These are phyloP conservation scores for Exophiala mesophila DNA, from an alignment of 2,329 filamentous ascomycete species.

Conservation along the genomic window DNA sequence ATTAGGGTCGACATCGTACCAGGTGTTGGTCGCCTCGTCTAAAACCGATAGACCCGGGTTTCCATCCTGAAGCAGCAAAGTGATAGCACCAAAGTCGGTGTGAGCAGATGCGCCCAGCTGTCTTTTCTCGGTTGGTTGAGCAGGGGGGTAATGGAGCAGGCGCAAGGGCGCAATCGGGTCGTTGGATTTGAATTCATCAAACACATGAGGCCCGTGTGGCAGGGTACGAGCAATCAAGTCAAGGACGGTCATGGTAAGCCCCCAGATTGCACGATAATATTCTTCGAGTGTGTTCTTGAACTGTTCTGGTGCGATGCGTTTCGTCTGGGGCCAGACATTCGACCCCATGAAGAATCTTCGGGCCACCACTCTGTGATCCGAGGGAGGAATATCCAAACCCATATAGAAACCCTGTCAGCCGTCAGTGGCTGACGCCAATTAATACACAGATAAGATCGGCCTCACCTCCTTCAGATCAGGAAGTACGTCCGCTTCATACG, in stretches of 20 bases:
- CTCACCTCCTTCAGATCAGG: slow-evolving; percentile 31
- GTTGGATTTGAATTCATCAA: slow-evolving; percentile 28
- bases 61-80: slow-evolving; percentile 50
- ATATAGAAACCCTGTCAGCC: slow-evolving; percentile 36
- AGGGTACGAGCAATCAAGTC: slow-evolving; percentile 16
- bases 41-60: slow-evolving; percentile 50
- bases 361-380: slow-evolving; percentile 38
- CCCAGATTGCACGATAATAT: slow-evolving; percentile 13
- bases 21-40: slow-evolving; percentile 40
- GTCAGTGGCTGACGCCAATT: neutral
- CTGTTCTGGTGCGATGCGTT: slow-evolving; percentile 2
- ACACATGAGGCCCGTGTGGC: slow-evolving; percentile 30
- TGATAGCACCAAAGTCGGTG: slow-evolving; percentile 54
- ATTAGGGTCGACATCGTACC: slow-evolving; percentile 43
- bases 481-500: slow-evolving; percentile 25
- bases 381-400: slow-evolving; percentile 38
- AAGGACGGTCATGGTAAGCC: slow-evolving; percentile 18
- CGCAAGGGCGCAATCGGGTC: slow-evolving; percentile 28
- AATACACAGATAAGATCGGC: neutral
- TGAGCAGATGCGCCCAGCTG: slow-evolving; percentile 29
- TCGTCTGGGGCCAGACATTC: slow-evolving; percentile 15
- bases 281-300: slow-evolving; percentile 15
- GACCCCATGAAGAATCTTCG: slow-evolving; percentile 34
- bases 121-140: slow-evolving; percentile 18
- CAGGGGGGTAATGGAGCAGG: slow-evolving; percentile 31